Conservation (phyloP, 805 yeast species). For the Suhomyces sp. region DNA sequence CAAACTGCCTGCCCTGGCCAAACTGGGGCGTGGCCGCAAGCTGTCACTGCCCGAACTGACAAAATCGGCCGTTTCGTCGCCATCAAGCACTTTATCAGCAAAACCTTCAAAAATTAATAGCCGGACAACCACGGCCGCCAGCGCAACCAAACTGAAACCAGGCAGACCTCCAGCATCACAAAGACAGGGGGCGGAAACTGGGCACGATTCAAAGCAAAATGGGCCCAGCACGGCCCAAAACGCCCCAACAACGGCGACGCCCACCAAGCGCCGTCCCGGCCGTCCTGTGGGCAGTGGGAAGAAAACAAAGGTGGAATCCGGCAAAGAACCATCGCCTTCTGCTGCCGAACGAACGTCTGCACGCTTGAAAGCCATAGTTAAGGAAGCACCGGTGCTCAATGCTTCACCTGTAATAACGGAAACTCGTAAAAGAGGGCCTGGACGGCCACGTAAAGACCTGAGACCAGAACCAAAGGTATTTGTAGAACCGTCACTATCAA, state of each 20-base stretch:
- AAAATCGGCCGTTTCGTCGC: not conserved
- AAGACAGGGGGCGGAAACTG: not conserved
- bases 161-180: not conserved
- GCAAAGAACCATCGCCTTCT: not conserved
- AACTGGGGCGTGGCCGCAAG: not conserved
- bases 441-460: not conserved
- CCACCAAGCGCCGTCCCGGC: not conserved
- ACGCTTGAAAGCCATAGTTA: not conserved
- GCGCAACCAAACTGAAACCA: not conserved
- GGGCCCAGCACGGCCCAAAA: not conserved
- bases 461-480: constrained; percentile 20
- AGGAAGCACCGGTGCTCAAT: not conserved
- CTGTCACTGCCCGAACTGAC: not conserved
- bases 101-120: not conserved
- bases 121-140: not conserved
- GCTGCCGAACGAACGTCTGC: not conserved
- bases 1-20: not conserved
- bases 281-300: constrained; percentile 3
- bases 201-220: not conserved
- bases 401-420: not conserved
- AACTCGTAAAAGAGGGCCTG: not conserved
- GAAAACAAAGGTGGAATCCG: not conserved
- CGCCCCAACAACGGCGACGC: not conserved
- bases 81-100: not conserved
- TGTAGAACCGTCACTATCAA: constrained; percentile 58